Conservation (phyloP, 495 filamentous ascomycete species). For the Podospora conica region DNA sequence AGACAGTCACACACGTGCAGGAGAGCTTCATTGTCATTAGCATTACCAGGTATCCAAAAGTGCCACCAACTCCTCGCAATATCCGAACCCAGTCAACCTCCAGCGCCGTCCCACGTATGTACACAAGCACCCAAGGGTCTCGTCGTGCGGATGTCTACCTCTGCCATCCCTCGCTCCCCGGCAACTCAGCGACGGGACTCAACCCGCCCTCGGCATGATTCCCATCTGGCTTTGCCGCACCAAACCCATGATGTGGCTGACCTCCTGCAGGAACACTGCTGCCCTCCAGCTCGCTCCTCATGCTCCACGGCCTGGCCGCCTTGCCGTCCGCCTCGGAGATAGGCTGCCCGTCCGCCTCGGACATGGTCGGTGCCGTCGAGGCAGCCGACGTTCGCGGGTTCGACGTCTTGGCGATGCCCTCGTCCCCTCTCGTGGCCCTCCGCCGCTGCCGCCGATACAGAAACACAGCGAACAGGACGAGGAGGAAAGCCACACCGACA, state of each 20-base stretch:
- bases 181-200: slow-evolving; percentile 18
- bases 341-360: slow-evolving; percentile 11
- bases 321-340: slow-evolving; percentile 19
- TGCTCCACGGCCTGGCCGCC: slow-evolving; percentile 19
- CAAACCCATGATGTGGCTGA: neutral
- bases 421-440: neutral
- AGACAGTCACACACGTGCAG: neutral
- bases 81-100: neutral
- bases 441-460: slow-evolving; percentile 2
- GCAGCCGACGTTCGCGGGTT: neutral
- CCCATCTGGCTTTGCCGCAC: neutral
- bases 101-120: neutral
- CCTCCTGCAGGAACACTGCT: neutral
- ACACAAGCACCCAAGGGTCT: neutral
- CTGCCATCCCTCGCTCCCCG: slow-evolving; percentile 11
- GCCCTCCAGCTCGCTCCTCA: slow-evolving; percentile 23
- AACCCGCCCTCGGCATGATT: neutral
- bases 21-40: neutral
- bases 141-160: neutral
- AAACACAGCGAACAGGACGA: slow-evolving; percentile 12
- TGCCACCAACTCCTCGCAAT: neutral
- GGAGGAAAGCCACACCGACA: neutral
- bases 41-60: neutral
- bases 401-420: neutral
- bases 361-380: slow-evolving; percentile 2